A percentile compares a stretch with the other conserved stretches of the same genome.
These are phyloP conservation scores for Daldinia eschscholtzii DNA, from an alignment of 2,329 filamentous ascomycete genomes.

Conservation along the genomic window DNA sequence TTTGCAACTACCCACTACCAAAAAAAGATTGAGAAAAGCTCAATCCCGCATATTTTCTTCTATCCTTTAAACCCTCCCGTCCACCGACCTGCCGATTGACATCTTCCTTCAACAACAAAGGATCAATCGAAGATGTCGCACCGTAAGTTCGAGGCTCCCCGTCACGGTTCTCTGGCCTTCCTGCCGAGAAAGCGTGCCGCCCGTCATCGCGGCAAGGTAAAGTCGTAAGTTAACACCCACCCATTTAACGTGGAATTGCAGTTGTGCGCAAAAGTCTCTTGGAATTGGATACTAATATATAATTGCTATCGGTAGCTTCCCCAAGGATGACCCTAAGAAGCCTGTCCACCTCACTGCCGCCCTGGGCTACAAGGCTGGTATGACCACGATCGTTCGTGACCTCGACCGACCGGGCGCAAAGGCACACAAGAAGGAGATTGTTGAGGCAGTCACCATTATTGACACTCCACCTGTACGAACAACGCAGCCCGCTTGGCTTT, in stretches of 20 bases:
- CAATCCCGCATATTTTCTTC: constrained; percentile 39
- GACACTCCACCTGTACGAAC: constrained; percentile 95
- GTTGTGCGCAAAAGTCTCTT: constrained; percentile 20
- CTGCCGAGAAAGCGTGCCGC: constrained; percentile 92
- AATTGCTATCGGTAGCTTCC: constrained; percentile 75
- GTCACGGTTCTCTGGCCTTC: constrained; percentile 93
- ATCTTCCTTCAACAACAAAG: constrained; percentile 52
- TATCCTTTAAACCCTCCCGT: constrained; percentile 32
- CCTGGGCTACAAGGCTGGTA: constrained; percentile 99
- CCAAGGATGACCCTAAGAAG: constrained; percentile 99
- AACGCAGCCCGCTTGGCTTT: constrained; percentile 84
- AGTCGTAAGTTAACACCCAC: constrained; percentile 78
- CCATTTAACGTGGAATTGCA: not conserved
- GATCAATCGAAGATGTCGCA: constrained; percentile 60
- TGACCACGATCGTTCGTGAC: constrained; percentile 99
- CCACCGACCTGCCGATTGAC: constrained; percentile 50
- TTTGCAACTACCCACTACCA: constrained; percentile 33
- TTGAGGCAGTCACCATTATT: constrained; percentile 88
- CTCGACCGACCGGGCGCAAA: constrained; percentile 99
- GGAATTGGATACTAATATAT: constrained; percentile 40
- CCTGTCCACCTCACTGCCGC: constrained; percentile 97
- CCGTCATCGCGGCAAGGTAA: constrained; percentile 96
- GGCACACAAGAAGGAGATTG: constrained; percentile 99
- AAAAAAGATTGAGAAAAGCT: constrained; percentile 46
- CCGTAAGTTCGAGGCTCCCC: constrained; percentile 82